These are phyloP conservation scores for Sugiyamaella japonica DNA, from an alignment of 1,139 yeast genomes.

Conservation along the genomic window DNA sequence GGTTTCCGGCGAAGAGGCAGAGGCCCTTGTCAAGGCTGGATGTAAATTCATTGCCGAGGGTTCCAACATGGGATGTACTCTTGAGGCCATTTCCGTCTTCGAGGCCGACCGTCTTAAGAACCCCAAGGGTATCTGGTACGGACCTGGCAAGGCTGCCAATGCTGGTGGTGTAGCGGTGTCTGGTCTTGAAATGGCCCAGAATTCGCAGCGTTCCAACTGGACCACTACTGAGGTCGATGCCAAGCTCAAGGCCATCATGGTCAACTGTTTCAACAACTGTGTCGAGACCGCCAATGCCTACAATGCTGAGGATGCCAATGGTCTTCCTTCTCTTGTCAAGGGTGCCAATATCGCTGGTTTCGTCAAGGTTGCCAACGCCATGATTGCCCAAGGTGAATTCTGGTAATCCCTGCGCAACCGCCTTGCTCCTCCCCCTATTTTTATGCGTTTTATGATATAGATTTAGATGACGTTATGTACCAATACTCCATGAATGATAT, in stretches of 20 bases:
- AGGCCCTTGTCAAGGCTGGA: slow-evolving; percentile 89
- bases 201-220: slow-evolving; percentile 92
- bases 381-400: slow-evolving; percentile 96
- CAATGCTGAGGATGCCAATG: slow-evolving; percentile 73
- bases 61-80: slow-evolving; percentile 98
- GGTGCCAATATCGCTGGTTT: slow-evolving; percentile 99
- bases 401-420: slow-evolving; percentile 33
- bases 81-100: slow-evolving; percentile 92
- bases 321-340: slow-evolving; percentile 89
- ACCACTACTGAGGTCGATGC: slow-evolving; percentile 84
- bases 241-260: slow-evolving; percentile 88
- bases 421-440: not conserved
- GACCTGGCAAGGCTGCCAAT: slow-evolving; percentile 99
- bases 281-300: slow-evolving; percentile 81
- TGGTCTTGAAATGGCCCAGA: slow-evolving; percentile 99
- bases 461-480: slow-evolving; percentile 14
- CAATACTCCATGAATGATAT: slow-evolving; percentile 3
- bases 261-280: slow-evolving; percentile 89
- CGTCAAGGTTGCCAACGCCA: slow-evolving; percentile 96
- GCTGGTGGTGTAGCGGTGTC: slow-evolving; percentile 99
- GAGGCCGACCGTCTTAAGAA: slow-evolving; percentile 76
- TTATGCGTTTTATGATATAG: slow-evolving; percentile 10
- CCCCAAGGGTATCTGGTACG: slow-evolving; percentile 81
- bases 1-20: slow-evolving; percentile 95
- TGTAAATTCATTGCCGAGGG: slow-evolving; percentile 96